A percentile compares a stretch with the other conserved stretches of the same genome.
These are phyloP conservation scores for Leptomonas seymouri DNA, from an alignment of 208 protist species.

Conservation along the genomic window DNA sequence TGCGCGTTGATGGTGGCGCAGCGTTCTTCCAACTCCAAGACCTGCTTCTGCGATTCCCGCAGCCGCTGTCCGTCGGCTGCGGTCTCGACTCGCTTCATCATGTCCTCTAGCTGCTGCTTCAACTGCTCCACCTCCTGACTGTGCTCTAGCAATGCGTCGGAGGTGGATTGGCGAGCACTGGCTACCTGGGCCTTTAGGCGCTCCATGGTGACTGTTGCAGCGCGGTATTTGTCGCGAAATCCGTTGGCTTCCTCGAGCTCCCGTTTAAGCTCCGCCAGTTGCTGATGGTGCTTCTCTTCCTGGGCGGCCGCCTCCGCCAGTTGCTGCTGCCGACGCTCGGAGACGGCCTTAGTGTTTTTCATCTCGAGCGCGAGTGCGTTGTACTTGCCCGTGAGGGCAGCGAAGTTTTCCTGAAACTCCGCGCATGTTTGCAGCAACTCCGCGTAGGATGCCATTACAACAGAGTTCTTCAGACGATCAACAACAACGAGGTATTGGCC, in stretches of 20 bases:
- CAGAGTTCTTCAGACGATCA: too few species aligned
- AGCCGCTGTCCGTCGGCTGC: constrained; percentile 42
- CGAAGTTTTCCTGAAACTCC: constrained; percentile 87
- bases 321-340: constrained; percentile 33
- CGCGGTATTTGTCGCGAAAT: constrained; percentile 56
- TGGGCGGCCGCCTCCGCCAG: constrained; percentile 34
- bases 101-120: constrained; percentile 65
- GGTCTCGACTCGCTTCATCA: constrained; percentile 64
- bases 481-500: too few species aligned
- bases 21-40: constrained; percentile 69
- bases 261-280: constrained; percentile 39
- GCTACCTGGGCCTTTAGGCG: constrained; percentile 65
- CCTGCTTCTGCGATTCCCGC: constrained; percentile 55
- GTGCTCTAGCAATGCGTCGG: constrained; percentile 63
- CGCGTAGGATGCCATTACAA: constrained; percentile 64
- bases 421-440: constrained; percentile 78
- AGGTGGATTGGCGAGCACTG: constrained; percentile 40
- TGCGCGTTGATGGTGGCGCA: constrained; percentile 44
- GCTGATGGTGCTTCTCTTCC: constrained; percentile 50
- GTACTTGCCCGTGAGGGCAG: constrained; percentile 71
- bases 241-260: constrained; percentile 46
- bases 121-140: constrained; percentile 74
- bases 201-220: constrained; percentile 47
- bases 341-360: constrained; percentile 39
- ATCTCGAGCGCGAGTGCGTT: constrained; percentile 54